Evolutionary conservation across 1,139 yeast genomes (phyloP), one percentile per base, ranked within the genome.

Genomic region (Fermentozyma sake): DNA sequence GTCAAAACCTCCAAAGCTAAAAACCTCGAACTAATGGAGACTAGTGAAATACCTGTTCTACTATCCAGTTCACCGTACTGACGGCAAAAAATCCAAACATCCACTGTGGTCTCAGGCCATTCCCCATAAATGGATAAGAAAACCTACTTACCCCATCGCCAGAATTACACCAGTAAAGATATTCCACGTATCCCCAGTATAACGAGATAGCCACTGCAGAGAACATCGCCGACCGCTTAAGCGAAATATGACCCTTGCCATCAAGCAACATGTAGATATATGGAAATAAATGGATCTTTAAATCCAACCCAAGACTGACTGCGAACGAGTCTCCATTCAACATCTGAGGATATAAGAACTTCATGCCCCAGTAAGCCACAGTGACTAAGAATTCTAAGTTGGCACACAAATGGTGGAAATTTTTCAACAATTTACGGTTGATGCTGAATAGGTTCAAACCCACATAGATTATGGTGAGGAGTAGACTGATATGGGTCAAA

Each of bases 231-330:
- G 36, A 27, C 8, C 12, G 13, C 10, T 20, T 20, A 12, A 31
- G 28, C 12, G 28, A 12, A 6, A 33, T 21, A 10, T 7, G 10
- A 3, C 31, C 32, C 13, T 30, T 31, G 9, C 30, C 19, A 11
- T 35, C 33, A n/a, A 39, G 22, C 7, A 32, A 13, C 23, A 41
- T 31, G 16, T 31, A 33, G 2, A 31, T 17, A 22, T 46, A 52
- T 2, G 59, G 59, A 14, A 49, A 33, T 15, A 52, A 32, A 31
- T 53, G 59, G 14, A 49, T 47, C 26, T 46, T 37, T 17, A 52
- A 30, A 24, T 53, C 58, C 20, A 52, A 31, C 14, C 23, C 8
- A 20, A 35, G 28, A 2, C 37, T 28, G 5, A 49, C 48, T 3
- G 41, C 38, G 21, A 49, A 45, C 6, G 46, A 22, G 20, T 45